These are phyloP conservation scores for Colletotrichum endophyticum DNA, from an alignment of 2,329 filamentous ascomycete species.

Conservation along the genomic window DNA sequence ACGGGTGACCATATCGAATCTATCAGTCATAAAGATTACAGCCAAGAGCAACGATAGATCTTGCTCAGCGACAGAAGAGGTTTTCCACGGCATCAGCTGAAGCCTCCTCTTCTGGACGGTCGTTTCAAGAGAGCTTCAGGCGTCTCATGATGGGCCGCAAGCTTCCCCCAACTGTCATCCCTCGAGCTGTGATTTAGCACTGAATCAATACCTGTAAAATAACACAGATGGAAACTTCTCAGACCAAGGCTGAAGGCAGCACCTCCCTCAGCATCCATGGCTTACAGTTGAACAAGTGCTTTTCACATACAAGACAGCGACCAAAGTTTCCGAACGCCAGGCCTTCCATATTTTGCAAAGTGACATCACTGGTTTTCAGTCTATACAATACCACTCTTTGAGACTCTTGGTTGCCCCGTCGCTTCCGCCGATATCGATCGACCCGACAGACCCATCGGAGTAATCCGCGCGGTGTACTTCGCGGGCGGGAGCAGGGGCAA, in stretches of 20 bases:
- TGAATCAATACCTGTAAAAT: neutral
- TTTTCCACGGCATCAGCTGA: neutral
- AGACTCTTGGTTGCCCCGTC: neutral
- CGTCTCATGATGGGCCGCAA: rapidly evolving
- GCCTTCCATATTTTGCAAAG: neutral
- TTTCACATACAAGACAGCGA: neutral
- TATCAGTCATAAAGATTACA: neutral
- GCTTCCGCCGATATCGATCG: neutral
- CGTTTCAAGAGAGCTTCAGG: neutral
- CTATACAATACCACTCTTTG: neutral
- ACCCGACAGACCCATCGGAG: neutral
- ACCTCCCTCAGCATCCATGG: neutral
- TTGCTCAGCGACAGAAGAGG: neutral
- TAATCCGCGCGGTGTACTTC: neutral
- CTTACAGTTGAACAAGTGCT: too few relatives aligned
- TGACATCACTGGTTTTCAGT: neutral
- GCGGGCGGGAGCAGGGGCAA: neutral
- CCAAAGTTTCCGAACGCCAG: neutral
- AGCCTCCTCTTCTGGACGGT: neutral
- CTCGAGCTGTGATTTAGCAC: neutral
- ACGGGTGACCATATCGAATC: rapidly evolving
- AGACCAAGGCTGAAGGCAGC: neutral
- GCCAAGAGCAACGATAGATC: neutral
- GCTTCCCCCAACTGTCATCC: neutral
- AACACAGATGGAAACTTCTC: neutral